phyloP scores from a whole-genome alignment of 768 basidiomycete species.

The Paxillus ammoniavirescens region DNA sequence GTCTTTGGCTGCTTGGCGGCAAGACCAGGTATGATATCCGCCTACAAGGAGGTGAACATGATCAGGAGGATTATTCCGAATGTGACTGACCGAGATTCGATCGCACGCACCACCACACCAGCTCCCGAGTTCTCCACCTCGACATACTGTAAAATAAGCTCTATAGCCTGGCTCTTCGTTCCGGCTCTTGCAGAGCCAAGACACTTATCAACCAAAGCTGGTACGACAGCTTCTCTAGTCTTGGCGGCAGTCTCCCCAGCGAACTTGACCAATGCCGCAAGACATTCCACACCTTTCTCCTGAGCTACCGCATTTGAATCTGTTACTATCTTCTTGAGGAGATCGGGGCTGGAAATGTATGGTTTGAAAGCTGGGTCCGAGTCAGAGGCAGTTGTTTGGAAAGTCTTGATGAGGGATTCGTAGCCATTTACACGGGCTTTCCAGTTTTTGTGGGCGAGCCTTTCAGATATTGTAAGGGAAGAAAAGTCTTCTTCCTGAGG shows the following conservation, averaged over 20 bases:
- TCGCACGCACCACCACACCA: conserved; percentile 78
- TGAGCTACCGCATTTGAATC: conserved; percentile 97
- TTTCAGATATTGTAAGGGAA: conserved; percentile 68
- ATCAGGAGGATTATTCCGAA: conserved; percentile 18
- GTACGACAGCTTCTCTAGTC: conserved; percentile 77
- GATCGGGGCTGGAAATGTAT: conserved; percentile 73
- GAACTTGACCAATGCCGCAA: conserved; percentile 83
- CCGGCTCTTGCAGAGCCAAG: conserved; percentile 88
- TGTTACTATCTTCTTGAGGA: conserved; percentile 82
- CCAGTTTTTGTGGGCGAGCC: conserved; percentile 96
- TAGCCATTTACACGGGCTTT: conserved; percentile 96
- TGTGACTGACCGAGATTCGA: conserved; percentile 26
- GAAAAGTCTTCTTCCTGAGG: conserved; percentile 95
- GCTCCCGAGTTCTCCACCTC: conserved; percentile 90
- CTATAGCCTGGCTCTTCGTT: conserved; percentile 84
- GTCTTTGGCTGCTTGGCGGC: conserved; percentile 93
- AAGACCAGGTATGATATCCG: conserved; percentile 80
- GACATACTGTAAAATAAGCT: conserved; percentile 84
- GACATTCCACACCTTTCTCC: conserved; percentile 93
- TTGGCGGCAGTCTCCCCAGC: conserved; percentile 87
- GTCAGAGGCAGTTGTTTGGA: conserved; percentile 88
- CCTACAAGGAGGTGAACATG: conserved; percentile 42
- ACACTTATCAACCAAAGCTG: conserved; percentile 95
- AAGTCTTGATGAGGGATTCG: conserved; percentile 81
- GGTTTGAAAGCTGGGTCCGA: conserved; percentile 92